Evolutionary conservation across 2,329 filamentous ascomycete genomes (phyloP), one percentile per base, ranked within the genome.

Genomic region (Aureobasidium sp.): DNA sequence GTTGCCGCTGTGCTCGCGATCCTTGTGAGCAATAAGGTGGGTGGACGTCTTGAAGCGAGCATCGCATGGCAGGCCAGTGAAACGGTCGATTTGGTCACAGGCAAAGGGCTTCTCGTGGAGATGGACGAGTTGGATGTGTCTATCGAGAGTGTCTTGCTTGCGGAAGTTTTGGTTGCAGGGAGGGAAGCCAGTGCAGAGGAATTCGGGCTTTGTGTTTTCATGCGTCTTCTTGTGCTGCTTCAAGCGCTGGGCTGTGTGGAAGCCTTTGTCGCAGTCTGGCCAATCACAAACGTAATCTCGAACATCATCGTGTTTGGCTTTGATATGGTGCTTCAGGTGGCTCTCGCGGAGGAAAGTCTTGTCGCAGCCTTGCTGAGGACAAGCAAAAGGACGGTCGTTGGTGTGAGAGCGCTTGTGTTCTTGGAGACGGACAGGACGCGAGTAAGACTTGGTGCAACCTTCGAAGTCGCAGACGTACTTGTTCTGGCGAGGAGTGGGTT

Each of bases 261-360:
- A 96, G 44, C 82, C 86, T 78, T 94, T 94, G 52, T 80, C 85
- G 71, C 93, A 97, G 3, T 81, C 88, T 11, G 85, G 79, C 68
- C 85, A 85, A n/a, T 81, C 78, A 75, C 92, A 97, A 30, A 82
- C 73, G 72, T 91, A 87, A 50, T 85, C 82, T 63, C 87, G 82
- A 66, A 90, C 82, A 60, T 85, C 79, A 25, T 83, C 87, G 72
- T 97, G 93, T 11, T 87, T 86, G 61, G 88, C 89, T 71, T 92
- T 91, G 70, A 95, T 76, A 72, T 97, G 93, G 66, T 91, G 87
- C 63, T 88, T 86, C 21, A 97, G 80, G 75, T 97, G 91, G 68
- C 93, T 93, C 66, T 90, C 85, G 64, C 94, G 89, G 15, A 91
- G 83, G 72, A 96, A 97, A 45, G 86, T 83, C 77, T 96, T 97